phyloP scores from a whole-genome alignment of 139 green algal genomes.

The Monoraphidium neglectum region DNA sequence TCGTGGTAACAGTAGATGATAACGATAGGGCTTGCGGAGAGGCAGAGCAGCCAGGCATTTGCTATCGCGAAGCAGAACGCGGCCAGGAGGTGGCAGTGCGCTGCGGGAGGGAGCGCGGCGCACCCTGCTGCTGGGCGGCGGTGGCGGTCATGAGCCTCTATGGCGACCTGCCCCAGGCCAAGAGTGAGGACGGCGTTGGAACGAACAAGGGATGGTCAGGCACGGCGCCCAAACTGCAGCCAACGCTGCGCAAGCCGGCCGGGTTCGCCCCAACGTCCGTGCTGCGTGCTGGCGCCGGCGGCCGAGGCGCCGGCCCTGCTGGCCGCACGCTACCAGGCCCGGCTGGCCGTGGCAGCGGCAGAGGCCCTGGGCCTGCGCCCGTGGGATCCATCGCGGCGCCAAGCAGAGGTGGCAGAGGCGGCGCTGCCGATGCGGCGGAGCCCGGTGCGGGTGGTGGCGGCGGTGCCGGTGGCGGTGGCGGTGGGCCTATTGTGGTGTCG shows the following conservation, averaged over 20 bases:
- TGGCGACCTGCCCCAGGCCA: constrained; percentile 55
- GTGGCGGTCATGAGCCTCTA: constrained; percentile 61
- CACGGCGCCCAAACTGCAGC: constrained; percentile 34
- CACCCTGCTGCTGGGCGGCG: no score
- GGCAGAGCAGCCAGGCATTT: no score
- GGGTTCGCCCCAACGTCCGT: neutral
- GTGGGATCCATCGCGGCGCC: neutral
- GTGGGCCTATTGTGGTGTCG: neutral
- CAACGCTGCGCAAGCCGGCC: constrained; percentile 14
- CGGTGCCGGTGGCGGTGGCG: no score
- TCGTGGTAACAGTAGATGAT: no score
- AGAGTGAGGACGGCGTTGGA: constrained; percentile 30
- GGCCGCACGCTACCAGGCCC: constrained; percentile 17
- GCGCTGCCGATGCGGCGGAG: no score
- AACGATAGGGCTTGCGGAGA: no score
- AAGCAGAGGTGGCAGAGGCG: no score
- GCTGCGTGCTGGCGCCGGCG: neutral
- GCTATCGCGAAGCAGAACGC: no score
- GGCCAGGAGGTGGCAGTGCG: no score
- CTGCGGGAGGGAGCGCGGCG: no score
- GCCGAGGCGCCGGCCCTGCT: constrained; percentile 14
- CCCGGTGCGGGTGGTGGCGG: no score
- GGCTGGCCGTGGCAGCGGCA: neutral
- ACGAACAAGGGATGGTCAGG: neutral
- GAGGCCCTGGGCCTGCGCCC: neutral